Percentiles rank a stretch among this genome's conserved stretches.
These are phyloP conservation scores for Fistulina hepatica DNA, from an alignment of 1,284 basidiomycete species.

Conservation along the genomic window DNA sequence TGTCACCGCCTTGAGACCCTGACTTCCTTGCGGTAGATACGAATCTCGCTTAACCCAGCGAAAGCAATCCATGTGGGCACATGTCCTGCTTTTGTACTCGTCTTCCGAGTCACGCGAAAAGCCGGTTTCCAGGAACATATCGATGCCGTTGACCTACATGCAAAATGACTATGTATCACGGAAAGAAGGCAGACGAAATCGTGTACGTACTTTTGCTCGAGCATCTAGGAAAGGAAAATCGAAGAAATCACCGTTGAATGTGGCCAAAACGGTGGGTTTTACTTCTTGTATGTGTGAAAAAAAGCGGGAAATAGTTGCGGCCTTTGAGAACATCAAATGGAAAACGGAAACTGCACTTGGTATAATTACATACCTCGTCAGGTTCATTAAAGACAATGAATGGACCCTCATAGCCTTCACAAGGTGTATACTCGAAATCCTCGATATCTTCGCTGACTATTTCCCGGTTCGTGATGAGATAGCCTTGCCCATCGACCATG, in stretches of 20 bases:
- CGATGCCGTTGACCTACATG: constrained; percentile 96
- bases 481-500: constrained; percentile 95
- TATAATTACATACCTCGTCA: constrained; percentile 58
- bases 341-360: neutral
- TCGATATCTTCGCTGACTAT: constrained; percentile 97
- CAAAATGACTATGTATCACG: too few species aligned
- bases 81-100: constrained; percentile 91
- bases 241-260: constrained; percentile 99
- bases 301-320: constrained; percentile 74
- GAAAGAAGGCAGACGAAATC: too few species aligned
- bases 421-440: constrained; percentile 98
- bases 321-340: constrained; percentile 29
- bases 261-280: constrained; percentile 94
- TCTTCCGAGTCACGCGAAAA: constrained; percentile 89
- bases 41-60: constrained; percentile 99
- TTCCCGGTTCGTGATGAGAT: constrained; percentile 95
- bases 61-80: constrained; percentile 99
- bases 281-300: constrained; percentile 91
- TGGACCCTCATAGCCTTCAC: constrained; percentile 95
- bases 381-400: constrained; percentile 95
- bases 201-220: constrained; percentile 65
- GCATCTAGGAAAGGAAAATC: constrained; percentile 98
- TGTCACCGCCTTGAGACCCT: constrained; percentile 97
- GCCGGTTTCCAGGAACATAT: constrained; percentile 94
- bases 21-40: constrained; percentile 97